phyloP scores from a whole-genome alignment of 169 alveolate genomes.

The Prorocentrum cordatum region DNA sequence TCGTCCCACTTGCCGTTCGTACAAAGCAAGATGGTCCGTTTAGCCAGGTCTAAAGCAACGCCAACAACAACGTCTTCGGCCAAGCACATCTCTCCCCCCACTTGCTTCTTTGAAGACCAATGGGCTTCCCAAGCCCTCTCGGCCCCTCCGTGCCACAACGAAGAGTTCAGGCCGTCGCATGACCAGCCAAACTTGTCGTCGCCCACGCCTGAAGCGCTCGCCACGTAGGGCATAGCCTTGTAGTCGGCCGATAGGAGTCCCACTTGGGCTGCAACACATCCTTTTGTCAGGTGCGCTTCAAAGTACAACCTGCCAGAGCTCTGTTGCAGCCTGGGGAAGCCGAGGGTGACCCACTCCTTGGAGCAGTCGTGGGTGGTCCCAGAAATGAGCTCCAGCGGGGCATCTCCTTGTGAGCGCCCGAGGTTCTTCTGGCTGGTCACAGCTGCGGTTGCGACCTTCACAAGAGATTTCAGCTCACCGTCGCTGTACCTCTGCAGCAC shows the following conservation, averaged over 20 bases:
- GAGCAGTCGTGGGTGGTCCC: too few species aligned
- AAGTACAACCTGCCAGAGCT: conserved; percentile 23
- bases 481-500: conserved; percentile 26
- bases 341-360: conserved; percentile 26
- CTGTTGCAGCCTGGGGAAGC: conserved; percentile 17
- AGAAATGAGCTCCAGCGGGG: too few species aligned
- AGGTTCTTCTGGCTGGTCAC: too few species aligned
- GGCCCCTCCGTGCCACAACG: neutral
- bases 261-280: conserved; percentile 19
- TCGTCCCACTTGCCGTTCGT: conserved; percentile 8
- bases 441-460: too few species aligned
- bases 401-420: too few species aligned
- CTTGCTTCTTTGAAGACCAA: too few species aligned
- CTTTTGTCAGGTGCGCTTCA: conserved; percentile 13
- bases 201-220: conserved; percentile 34
- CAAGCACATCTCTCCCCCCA: too few species aligned
- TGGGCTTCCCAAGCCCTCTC: neutral
- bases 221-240: conserved; percentile 15
- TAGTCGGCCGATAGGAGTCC: conserved; percentile 8
- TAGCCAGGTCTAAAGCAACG: conserved; percentile 31
- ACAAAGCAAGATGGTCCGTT: conserved; percentile 17
- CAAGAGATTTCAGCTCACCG: too few species aligned
- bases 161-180: conserved; percentile 16
- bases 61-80: neutral
- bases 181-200: conserved; percentile 43